Evolutionary conservation across 495 filamentous ascomycete species (phyloP), one percentile per base, ranked within the genome.

Genomic region (Talaromyces ruber): DNA sequence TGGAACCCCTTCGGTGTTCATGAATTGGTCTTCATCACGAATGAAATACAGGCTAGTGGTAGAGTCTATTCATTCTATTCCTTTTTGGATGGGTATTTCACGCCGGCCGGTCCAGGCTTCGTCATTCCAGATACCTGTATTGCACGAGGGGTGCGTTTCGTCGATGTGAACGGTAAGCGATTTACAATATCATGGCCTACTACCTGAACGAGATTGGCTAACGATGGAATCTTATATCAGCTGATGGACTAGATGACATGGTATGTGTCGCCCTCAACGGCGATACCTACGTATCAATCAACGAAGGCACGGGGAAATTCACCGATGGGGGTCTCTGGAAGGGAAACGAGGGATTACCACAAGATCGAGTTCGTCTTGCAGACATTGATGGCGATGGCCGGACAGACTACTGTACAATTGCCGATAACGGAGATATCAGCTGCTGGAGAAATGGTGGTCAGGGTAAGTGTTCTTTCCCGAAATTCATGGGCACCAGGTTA

Each of bases 161-260:
- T 26, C 18, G 51, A 54, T 28, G 51, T 54, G 6, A 54, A 54
- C 25, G 51, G 51, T 54, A 54, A 54, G 51, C 51, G n/a, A 2
- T 4, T 14, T 6, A 11, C 12, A 6, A 22, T 12, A 14, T 14
- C 22, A 28, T 8, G 12, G 4, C 24, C 14, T 54, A 28, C 28
- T 29, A 24, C 6, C 5, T 12, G 4, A 22, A 2, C 3, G 12
- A 53, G 25, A 28, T 1, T 25, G 4, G 25, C 25, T 54, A 54
- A 54, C 51, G 25, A 54, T 12, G 4, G 12, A 25, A 6, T 4
- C 7, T 1, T 22, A 22, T n/a, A 54, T 54, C 4, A 54, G 51
- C 51, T 22, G 66, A 74, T 29, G 76, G 75, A 1, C 63, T 76
- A 6, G 76, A 76, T 62, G 77, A 79, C 51, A 68, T 74, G 22